Evolutionary conservation across 352 stramenopile species (phyloP), one percentile per base, ranked within the genome.

Genomic region (Phytopythium oedochilum): DNA sequence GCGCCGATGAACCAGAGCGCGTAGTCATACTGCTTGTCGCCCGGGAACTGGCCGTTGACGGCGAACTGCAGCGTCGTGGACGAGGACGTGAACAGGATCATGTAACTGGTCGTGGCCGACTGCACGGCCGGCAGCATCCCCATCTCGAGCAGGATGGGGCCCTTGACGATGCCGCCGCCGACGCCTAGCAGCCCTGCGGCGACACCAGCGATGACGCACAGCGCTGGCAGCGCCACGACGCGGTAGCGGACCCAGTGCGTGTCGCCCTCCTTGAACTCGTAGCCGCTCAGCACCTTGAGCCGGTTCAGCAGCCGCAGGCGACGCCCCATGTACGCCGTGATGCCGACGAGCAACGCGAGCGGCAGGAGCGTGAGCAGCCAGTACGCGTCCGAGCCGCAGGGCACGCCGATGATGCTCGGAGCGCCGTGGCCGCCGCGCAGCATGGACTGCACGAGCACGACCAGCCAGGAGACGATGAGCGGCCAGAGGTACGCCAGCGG

Each of bases 101-200:
- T 94, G 64, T 88, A 94, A 57, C 94, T 97, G 34, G 92, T 94
- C 2, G 95, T 98, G 22, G 94, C 93, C 6, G 86, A 96, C 29
- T 97, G 87, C 45, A 94, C 80, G 7, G 71, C 63, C 1, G 84
- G 84, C 25, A 98, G 69, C 25, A 99, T 91, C 17, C 96, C 96
- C 89, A 99, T 98, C 29, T 98, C 90, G 1, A 99, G 83, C 96
- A 99, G 98, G 50, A 99, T 84, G 1, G 96, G 96, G 0, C 96
- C 95, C 59, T 98, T 98, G 25, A 99, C 93, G 73, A 99, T 98
- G 40, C 96, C 96, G 39, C 96, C 97, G 44, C 96, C 96, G 20
- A 99, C 92, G 17, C 97, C 97, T 56, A 99, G 88, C 36, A 99
- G 77, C 15, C 96, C 96, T 14, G 96, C 96, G 53, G 93, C 94